Percentiles rank a stretch among this genome's conserved stretches.
phyloP scores from a whole-genome alignment of 2,329 filamentous ascomycete species.

The Pyricularia grisea region DNA sequence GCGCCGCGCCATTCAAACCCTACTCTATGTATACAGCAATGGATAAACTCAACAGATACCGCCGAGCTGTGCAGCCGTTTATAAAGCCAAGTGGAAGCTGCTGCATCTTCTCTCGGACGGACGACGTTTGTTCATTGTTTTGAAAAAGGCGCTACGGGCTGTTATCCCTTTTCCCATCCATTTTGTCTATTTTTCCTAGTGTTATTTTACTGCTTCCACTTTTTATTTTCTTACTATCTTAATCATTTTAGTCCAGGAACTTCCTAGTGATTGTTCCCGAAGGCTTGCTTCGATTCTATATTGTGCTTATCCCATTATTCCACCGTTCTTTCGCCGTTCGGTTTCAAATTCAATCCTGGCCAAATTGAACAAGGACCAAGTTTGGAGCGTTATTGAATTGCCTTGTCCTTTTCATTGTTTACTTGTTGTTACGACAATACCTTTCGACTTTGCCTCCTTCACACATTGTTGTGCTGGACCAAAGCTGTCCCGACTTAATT shows the following conservation, averaged over 20 bases:
- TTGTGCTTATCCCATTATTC: neutral
- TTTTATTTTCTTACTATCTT: neutral
- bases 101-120: neutral
- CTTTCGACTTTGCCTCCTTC: neutral
- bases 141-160: neutral
- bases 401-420: neutral
- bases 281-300: neutral
- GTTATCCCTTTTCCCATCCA: neutral
- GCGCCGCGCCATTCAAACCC: neutral
- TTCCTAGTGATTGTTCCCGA: neutral
- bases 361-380: neutral
- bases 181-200: neutral
- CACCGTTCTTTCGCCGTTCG: neutral
- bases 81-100: neutral
- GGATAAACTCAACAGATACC: neutral
- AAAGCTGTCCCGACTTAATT: neutral
- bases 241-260: neutral
- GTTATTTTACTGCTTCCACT: neutral
- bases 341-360: neutral
- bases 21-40: too few species aligned
- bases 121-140: neutral
- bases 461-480: neutral
- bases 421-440: neutral
- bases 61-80: neutral
- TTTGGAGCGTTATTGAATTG: neutral